These are phyloP conservation scores for Centaurea solstitialis DNA, from an alignment of 129 eudicot genomes.

Conservation along the genomic window DNA sequence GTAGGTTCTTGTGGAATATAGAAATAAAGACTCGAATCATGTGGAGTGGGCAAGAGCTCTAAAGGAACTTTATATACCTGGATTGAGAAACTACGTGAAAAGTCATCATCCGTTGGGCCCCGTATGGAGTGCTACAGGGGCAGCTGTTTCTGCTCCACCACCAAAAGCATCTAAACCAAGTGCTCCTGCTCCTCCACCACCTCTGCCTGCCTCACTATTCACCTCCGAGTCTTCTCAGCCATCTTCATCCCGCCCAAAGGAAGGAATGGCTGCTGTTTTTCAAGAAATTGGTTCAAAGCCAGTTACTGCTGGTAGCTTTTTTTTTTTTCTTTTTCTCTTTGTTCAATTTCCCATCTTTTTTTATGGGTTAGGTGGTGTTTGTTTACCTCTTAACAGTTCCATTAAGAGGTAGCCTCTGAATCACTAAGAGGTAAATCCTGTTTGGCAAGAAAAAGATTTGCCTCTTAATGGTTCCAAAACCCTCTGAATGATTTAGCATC, in stretches of 20 bases:
- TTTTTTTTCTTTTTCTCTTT: background rate
- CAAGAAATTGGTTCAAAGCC: conserved; percentile 80
- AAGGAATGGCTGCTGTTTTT: conserved; percentile 93
- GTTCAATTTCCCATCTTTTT: background rate
- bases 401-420: too few relatives aligned
- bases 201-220: conserved; percentile 80
- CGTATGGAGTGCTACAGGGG: conserved; percentile 87
- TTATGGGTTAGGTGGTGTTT: too few relatives aligned
- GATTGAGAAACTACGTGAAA: conserved; percentile 89
- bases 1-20: conserved; percentile 84
- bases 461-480: too few relatives aligned
- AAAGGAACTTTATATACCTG: conserved; percentile 84
- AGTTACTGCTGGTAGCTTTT: conserved; percentile 65
- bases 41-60: conserved; percentile 98
- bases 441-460: too few relatives aligned
- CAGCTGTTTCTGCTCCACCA: conserved; percentile 50
- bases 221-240: conserved; percentile 60
- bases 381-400: too few relatives aligned
- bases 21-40: conserved; percentile 80
- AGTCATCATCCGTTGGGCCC: conserved; percentile 88
- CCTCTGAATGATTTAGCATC: too few relatives aligned
- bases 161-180: conserved; percentile 51
- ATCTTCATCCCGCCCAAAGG: conserved; percentile 80
- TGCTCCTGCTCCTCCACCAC: conserved; percentile 86
- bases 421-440: too few relatives aligned